Conservation (phyloP, 2,329 filamentous ascomycete species). For the Decorospora gaudefroyi region DNA sequence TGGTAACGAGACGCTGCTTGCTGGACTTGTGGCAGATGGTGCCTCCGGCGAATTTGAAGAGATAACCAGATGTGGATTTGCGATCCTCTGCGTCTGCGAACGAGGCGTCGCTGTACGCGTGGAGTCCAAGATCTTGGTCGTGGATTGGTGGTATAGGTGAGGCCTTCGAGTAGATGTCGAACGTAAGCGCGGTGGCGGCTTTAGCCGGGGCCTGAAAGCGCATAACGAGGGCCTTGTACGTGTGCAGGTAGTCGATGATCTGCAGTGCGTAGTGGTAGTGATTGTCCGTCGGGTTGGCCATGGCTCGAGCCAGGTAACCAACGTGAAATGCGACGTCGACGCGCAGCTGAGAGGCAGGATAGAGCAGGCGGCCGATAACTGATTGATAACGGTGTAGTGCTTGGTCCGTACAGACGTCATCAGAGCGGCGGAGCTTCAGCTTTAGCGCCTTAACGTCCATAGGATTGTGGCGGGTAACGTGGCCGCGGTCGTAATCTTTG, state of each 20-base stretch:
- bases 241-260: not conserved
- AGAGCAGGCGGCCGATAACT: not conserved
- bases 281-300: not conserved
- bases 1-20: not conserved
- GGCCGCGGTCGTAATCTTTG: not conserved
- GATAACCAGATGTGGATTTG: not conserved
- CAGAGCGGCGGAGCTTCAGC: not conserved
- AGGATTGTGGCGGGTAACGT: not conserved
- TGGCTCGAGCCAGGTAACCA: not conserved
- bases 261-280: not conserved
- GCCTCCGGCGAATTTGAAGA: not conserved
- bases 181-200: not conserved
- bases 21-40: not conserved
- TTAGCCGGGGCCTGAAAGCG: not conserved
- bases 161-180: not conserved
- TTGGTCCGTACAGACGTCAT: not conserved
- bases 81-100: not conserved
- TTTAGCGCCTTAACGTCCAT: not conserved
- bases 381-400: not conserved
- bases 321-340: not conserved
- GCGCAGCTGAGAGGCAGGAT: not conserved
- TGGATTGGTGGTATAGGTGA: not conserved
- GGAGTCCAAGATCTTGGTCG: not conserved
- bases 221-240: not conserved
- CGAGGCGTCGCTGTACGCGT: not conserved